These are phyloP conservation scores for Paecilomyces dactylethromorphus DNA, from an alignment of 2,329 filamentous ascomycete species.

Conservation along the genomic window DNA sequence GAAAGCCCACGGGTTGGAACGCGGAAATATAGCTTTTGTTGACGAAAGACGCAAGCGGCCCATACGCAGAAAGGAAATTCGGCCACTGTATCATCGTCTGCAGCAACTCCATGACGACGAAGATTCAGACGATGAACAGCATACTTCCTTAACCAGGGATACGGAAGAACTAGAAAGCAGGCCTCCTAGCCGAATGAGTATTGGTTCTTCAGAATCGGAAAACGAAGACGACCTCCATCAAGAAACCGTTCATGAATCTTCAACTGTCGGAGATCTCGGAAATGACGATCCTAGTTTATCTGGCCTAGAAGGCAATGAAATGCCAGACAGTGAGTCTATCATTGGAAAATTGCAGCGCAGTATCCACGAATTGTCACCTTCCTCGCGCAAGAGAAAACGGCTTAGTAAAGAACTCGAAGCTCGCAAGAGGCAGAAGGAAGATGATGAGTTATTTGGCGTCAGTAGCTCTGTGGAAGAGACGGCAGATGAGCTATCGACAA, in stretches of 20 bases:
- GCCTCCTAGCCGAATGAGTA: slow-evolving; percentile 64
- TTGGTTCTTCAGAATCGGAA: slow-evolving; percentile 47
- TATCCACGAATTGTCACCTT: slow-evolving; percentile 47
- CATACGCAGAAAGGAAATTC: slow-evolving; percentile 56
- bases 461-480: slow-evolving; percentile 49
- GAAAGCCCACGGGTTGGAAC: slow-evolving; percentile 55
- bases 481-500: slow-evolving; percentile 45
- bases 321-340: slow-evolving; percentile 15
- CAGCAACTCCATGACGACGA: slow-evolving; percentile 67
- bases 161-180: slow-evolving; percentile 82
- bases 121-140: slow-evolving; percentile 82
- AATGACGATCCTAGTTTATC: slow-evolving; percentile 8
- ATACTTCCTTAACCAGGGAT: slow-evolving; percentile 61
- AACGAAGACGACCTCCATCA: slow-evolving; percentile 32
- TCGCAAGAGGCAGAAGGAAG: slow-evolving; percentile 76
- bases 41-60: slow-evolving; percentile 59
- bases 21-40: slow-evolving; percentile 57
- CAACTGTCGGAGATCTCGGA: slow-evolving; percentile 13
- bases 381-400: slow-evolving; percentile 67
- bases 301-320: slow-evolving; percentile 10
- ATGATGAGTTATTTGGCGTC: slow-evolving; percentile 70
- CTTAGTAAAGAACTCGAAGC: slow-evolving; percentile 62
- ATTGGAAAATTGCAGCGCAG: slow-evolving; percentile 18
- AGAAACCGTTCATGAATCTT: slow-evolving; percentile 14
- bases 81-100: slow-evolving; percentile 75